Evolutionary conservation across 2,329 filamentous ascomycete species (phyloP).

Genomic region (Hymenoscyphus fructigenus): DNA sequence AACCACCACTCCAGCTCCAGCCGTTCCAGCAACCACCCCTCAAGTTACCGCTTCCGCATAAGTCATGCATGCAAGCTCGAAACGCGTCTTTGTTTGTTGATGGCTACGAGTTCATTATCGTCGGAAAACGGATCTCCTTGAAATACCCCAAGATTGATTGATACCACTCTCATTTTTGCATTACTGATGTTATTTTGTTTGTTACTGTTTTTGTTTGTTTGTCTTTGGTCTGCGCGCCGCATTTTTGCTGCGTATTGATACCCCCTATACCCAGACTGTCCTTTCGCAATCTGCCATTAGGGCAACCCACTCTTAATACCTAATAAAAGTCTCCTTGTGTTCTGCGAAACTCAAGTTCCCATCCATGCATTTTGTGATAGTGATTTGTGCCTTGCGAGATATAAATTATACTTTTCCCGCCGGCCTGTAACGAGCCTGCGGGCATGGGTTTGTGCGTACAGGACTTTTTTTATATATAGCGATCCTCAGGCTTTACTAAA

Average conservation of each 20-base stretch:
- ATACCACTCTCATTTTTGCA: conserved; percentile 40
- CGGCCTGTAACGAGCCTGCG: no score
- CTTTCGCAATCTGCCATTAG: conserved; percentile 40
- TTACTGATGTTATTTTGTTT: conserved; percentile 27
- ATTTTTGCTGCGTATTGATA: conserved; percentile 40
- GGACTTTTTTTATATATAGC: no score
- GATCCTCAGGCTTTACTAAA: no score
- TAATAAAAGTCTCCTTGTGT: conserved; percentile 38
- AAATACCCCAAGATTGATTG: conserved; percentile 40
- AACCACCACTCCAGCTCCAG: conserved; percentile 25
- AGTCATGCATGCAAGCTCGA: conserved; percentile 8
- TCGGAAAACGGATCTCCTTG: conserved; percentile 38
- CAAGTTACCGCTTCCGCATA: conserved; percentile 27
- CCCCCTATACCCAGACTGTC: conserved; percentile 41
- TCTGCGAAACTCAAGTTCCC: conserved; percentile 16
- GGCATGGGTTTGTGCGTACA: no score
- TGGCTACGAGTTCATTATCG: conserved; percentile 33
- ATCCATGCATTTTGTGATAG: not conserved
- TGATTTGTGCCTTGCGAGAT: not conserved
- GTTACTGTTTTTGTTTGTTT: conserved; percentile 25
- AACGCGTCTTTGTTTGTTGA: conserved; percentile 17
- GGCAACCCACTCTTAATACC: conserved; percentile 38
- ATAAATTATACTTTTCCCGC: not conserved
- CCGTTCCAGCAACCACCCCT: conserved; percentile 28
- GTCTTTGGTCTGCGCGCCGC: conserved; percentile 30